Percentiles rank a stretch among this genome's conserved stretches.
phyloP scores from a whole-genome alignment of 345 rosid genomes.

The Erucastrum elatum region DNA sequence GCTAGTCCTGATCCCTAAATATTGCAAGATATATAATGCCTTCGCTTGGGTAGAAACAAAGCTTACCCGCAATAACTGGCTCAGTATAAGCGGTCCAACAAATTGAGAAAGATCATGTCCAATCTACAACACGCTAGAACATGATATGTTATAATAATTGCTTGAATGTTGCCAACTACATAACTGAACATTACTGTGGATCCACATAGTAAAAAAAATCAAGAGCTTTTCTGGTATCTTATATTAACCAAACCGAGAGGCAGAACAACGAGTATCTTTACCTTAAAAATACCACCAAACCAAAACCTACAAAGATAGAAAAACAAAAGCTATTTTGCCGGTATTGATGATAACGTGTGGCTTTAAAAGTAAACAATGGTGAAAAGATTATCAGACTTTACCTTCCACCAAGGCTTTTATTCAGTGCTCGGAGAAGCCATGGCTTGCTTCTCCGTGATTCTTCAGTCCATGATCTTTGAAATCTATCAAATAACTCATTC shows the following conservation, averaged over 20 bases:
- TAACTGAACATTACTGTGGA: slow-evolving; percentile 17
- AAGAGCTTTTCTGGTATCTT: not conserved
- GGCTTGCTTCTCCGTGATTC: slow-evolving; percentile 68
- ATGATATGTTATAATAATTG: slow-evolving; percentile 32
- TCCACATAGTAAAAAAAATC: slow-evolving; percentile 6
- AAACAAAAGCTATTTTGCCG: not conserved
- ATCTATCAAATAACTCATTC: slow-evolving; percentile 46
- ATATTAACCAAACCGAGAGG: slow-evolving; percentile 22
- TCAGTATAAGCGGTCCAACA: slow-evolving; percentile 77
- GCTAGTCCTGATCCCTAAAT: not conserved
- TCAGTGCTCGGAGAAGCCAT: slow-evolving; percentile 87
- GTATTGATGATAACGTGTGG: not conserved
- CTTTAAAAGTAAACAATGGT: not conserved
- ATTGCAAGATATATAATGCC: not conserved
- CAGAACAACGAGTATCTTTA: slow-evolving; percentile 29
- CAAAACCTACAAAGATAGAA: slow-evolving; percentile 61
- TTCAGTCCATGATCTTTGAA: slow-evolving; percentile 71
- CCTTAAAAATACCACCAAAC: slow-evolving; percentile 92
- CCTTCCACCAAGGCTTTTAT: slow-evolving; percentile 84
- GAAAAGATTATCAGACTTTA: slow-evolving; percentile 29
- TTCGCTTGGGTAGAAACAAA: not conserved
- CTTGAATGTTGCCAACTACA: slow-evolving; percentile 28
- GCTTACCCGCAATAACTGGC: slow-evolving; percentile 70
- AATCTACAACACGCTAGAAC: slow-evolving; percentile 57
- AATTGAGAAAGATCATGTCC: slow-evolving; percentile 82